Percentiles rank a stretch among this genome's conserved stretches.
phyloP scores from a whole-genome alignment of 352 stramenopile species.

The Globisporangium spinosum region DNA sequence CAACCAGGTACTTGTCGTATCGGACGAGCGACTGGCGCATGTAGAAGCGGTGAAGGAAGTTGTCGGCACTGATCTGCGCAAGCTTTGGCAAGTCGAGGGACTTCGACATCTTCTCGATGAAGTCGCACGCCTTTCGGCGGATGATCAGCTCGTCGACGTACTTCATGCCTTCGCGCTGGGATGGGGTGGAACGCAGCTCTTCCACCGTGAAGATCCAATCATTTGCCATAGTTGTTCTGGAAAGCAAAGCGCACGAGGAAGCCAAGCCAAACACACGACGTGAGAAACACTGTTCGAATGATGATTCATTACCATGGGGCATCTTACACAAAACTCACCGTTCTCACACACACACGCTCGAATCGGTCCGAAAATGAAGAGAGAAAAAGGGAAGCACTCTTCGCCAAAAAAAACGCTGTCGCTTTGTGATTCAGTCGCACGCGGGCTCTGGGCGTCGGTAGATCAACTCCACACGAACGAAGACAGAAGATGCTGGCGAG shows the following conservation, averaged over 20 bases:
- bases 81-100: slow-evolving; percentile 76
- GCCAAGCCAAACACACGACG: not conserved
- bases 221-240: slow-evolving; percentile 30
- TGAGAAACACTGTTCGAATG: not conserved
- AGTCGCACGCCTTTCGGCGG: slow-evolving; percentile 73
- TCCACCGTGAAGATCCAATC: slow-evolving; percentile 81
- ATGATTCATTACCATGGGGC: slow-evolving; percentile 1
- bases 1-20: slow-evolving; percentile 85
- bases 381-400: slow-evolving; percentile 1
- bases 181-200: slow-evolving; percentile 65
- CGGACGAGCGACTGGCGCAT: slow-evolving; percentile 80
- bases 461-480: not conserved
- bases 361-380: not conserved
- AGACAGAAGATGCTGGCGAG: not conserved
- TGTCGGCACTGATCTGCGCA: slow-evolving; percentile 77
- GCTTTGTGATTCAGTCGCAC: not conserved
- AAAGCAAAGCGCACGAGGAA: not conserved
- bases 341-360: not conserved
- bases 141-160: slow-evolving; percentile 65
- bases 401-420: slow-evolving; percentile 11
- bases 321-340: slow-evolving; percentile 4
- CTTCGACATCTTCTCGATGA: slow-evolving; percentile 86
- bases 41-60: slow-evolving; percentile 88
- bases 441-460: not conserved
- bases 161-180: slow-evolving; percentile 73